Evolutionary conservation across 331 rosid genomes (phyloP).

Genomic region (Malus hybrid): DNA sequence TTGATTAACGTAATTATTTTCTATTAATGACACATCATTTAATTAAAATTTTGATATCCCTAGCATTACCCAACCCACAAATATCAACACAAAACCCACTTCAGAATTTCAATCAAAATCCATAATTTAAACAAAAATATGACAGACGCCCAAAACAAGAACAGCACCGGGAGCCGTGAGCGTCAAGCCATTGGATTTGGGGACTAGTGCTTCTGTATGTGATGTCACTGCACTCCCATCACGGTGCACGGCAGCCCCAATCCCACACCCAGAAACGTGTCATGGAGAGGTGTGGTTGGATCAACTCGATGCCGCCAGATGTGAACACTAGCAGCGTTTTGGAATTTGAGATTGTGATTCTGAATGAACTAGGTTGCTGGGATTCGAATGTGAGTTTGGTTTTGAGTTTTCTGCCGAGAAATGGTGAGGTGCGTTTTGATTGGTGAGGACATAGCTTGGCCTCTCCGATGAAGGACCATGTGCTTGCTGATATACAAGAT

Average conservation of each 20-base stretch:
- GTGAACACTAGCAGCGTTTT: constrained; percentile 23
- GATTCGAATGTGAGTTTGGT: constrained; percentile 14
- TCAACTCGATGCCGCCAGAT: constrained; percentile 40
- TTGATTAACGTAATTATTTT: too few relatives aligned
- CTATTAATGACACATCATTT: too few relatives aligned
- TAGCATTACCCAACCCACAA: background rate
- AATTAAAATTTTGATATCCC: too few relatives aligned
- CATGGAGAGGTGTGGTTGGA: constrained; percentile 33
- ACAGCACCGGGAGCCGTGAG: constrained; percentile 61
- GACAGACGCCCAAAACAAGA: constrained; percentile 63
- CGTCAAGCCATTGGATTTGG: constrained; percentile 60
- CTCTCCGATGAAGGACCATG: constrained; percentile 11
- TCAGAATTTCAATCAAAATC: background rate
- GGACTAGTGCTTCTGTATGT: constrained; percentile 86
- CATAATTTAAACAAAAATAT: constrained; percentile 19
- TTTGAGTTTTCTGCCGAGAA: constrained; percentile 46
- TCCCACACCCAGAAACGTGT: constrained; percentile 70
- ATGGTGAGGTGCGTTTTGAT: constrained; percentile 43
- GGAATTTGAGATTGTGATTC: constrained; percentile 23
- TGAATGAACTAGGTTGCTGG: constrained; percentile 2
- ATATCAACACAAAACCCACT: constrained; percentile 10
- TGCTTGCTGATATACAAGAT: too few relatives aligned
- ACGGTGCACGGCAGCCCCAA: constrained; percentile 90
- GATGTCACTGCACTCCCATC: constrained; percentile 91
- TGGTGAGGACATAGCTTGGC: constrained; percentile 42